Percentiles rank a stretch among this genome's conserved stretches.
phyloP scores from a whole-genome alignment of 2,329 filamentous ascomycete genomes.

The Aureobasidium lini region DNA sequence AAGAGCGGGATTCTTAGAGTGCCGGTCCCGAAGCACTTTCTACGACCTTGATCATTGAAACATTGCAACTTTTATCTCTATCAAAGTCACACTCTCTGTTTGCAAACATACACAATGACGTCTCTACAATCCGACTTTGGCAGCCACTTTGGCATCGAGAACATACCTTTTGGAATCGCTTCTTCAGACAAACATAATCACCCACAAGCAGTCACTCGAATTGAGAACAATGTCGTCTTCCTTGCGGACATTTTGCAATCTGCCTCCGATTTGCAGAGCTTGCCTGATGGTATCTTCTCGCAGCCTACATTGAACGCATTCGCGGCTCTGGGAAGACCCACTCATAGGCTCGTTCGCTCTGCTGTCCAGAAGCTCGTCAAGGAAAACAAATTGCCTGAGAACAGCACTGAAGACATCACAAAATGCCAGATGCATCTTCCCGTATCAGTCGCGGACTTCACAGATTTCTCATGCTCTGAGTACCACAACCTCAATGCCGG shows the following conservation, averaged over 20 bases:
- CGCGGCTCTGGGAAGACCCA: constrained; percentile 36
- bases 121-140: constrained; percentile 12
- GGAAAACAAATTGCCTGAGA: constrained; percentile 21
- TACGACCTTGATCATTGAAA: not conserved
- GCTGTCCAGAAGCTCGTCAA: constrained; percentile 32
- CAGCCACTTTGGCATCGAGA: constrained; percentile 43
- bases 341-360: constrained; percentile 32
- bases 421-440: constrained; percentile 47
- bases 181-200: constrained; percentile 32
- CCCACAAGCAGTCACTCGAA: constrained; percentile 44
- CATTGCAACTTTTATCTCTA: not conserved
- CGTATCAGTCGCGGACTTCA: constrained; percentile 49
- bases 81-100: not conserved
- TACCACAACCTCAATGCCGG: constrained; percentile 48
- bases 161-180: constrained; percentile 49
- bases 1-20: not conserved
- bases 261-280: constrained; percentile 11
- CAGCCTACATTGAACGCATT: constrained; percentile 42
- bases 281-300: constrained; percentile 22
- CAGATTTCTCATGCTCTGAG: constrained; percentile 49
- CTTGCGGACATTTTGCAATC: constrained; percentile 26
- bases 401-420: constrained; percentile 29
- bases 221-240: constrained; percentile 47
- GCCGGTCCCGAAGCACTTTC: not conserved
- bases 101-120: constrained; percentile 2